These are phyloP conservation scores for Cyberlindnera mississippiensis DNA, from an alignment of 805 yeast species.

Conservation along the genomic window DNA sequence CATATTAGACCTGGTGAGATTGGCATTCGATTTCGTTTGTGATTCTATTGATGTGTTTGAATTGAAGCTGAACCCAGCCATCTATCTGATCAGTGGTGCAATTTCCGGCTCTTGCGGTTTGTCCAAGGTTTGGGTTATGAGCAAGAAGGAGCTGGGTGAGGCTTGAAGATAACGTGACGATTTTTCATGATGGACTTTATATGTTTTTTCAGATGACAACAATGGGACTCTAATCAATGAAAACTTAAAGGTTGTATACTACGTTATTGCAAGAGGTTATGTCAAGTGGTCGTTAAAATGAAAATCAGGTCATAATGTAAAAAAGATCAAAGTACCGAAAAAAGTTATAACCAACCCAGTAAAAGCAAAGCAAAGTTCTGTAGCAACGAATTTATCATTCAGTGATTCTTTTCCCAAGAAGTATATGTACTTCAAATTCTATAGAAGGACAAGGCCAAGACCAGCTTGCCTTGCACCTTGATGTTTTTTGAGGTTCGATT, in stretches of 20 bases:
- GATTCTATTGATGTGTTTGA: slow-evolving; percentile 45
- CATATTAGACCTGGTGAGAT: slow-evolving; percentile 38
- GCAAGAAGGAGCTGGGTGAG: slow-evolving; percentile 18
- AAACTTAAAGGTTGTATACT: too few species aligned
- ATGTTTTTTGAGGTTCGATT: too few species aligned
- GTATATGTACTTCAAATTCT: too few species aligned
- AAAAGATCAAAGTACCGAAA: not conserved
- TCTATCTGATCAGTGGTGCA: slow-evolving; percentile 23
- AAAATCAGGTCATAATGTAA: slow-evolving; percentile 1
- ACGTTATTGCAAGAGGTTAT: too few species aligned
- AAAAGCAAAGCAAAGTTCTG: not conserved
- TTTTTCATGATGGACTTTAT: not conserved
- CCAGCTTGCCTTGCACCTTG: too few species aligned
- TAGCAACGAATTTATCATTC: too few species aligned
- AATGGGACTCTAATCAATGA: too few species aligned
- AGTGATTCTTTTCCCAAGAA: too few species aligned
- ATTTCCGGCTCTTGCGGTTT: slow-evolving; percentile 25
- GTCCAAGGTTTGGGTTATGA: slow-evolving; percentile 25
- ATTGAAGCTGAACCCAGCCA: slow-evolving; percentile 26
- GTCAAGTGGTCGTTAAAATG: not conserved
- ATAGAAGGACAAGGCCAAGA: too few species aligned
- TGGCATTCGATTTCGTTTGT: slow-evolving; percentile 44
- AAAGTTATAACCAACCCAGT: not conserved
- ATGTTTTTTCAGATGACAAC: not conserved
- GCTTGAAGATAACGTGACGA: not conserved